Percentiles rank a stretch among this genome's conserved stretches.
These are phyloP conservation scores for Aspergillus cavernicola DNA, from an alignment of 495 filamentous ascomycete genomes.

Conservation along the genomic window DNA sequence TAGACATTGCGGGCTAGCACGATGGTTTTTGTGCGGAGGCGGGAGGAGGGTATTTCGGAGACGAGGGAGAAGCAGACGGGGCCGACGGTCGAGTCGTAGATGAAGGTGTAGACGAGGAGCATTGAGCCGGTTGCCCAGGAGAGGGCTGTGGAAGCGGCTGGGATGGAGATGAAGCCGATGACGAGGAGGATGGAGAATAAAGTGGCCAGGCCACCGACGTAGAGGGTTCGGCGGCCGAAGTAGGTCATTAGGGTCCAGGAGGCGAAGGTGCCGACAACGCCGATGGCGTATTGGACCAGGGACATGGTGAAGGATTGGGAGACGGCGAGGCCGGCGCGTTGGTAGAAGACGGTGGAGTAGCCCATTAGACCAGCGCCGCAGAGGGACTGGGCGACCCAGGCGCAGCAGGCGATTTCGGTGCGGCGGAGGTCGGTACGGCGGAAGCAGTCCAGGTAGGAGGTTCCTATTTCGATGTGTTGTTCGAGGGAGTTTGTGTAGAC, in stretches of 20 bases:
- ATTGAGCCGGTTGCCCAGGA: slow-evolving; percentile 24
- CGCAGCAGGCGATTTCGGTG: slow-evolving; percentile 39
- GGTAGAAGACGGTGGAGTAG: slow-evolving; percentile 39
- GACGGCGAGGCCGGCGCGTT: slow-evolving; percentile 31
- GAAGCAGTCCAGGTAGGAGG: slow-evolving; percentile 37
- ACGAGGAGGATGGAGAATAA: slow-evolving; percentile 43
- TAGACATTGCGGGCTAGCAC: slow-evolving; percentile 30
- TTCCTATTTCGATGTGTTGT: slow-evolving; percentile 24
- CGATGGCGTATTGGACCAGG: slow-evolving; percentile 50
- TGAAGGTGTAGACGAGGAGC: slow-evolving; percentile 29
- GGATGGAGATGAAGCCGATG: slow-evolving; percentile 53
- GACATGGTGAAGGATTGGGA: slow-evolving; percentile 24
- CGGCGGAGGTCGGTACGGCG: slow-evolving; percentile 36
- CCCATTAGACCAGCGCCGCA: slow-evolving; percentile 32
- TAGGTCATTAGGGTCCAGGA: slow-evolving; percentile 54
- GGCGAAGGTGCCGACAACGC: slow-evolving; percentile 57
- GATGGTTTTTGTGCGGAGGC: slow-evolving; percentile 35
- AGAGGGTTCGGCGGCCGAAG: slow-evolving; percentile 49
- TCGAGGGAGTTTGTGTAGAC: slow-evolving; percentile 36
- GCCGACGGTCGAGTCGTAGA: slow-evolving; percentile 35
- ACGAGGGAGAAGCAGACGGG: slow-evolving; percentile 38
- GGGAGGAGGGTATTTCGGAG: slow-evolving; percentile 35
- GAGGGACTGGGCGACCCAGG: slow-evolving; percentile 30
- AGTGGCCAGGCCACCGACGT: slow-evolving; percentile 42
- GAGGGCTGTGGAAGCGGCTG: slow-evolving; percentile 26